Evolutionary conservation across 495 filamentous ascomycete genomes (phyloP).

Genomic region (Viridothelium virens): DNA sequence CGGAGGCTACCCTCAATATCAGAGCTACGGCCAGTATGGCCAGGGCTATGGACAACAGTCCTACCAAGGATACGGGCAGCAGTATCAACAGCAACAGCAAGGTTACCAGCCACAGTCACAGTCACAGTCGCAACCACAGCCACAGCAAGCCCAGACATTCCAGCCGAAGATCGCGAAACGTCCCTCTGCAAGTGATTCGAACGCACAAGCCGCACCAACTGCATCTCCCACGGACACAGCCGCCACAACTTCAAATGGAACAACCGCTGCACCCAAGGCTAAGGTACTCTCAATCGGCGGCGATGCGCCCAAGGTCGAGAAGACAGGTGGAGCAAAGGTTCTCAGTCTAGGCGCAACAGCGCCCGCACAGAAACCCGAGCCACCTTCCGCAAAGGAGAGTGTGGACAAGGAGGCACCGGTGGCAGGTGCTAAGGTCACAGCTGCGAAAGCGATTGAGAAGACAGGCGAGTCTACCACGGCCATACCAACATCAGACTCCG

Average conservation of each 20-base stretch:
- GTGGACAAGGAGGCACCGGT: constrained; percentile 52
- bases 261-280: constrained; percentile 50
- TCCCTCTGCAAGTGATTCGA: constrained; percentile 29
- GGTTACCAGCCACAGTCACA: constrained; percentile 48
- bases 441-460: constrained; percentile 75
- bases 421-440: constrained; percentile 59
- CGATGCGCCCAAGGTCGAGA: constrained; percentile 45
- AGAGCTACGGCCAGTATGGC: constrained; percentile 49
- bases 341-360: constrained; percentile 24
- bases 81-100: constrained; percentile 32
- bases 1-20: constrained; percentile 24
- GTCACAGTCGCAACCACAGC: constrained; percentile 33
- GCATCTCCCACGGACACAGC: constrained; percentile 42
- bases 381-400: constrained; percentile 40
- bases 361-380: constrained; percentile 31
- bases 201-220: constrained; percentile 21
- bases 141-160: constrained; percentile 47
- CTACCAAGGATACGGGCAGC: constrained; percentile 32
- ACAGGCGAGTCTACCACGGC: constrained; percentile 50
- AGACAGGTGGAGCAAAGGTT: constrained; percentile 31
- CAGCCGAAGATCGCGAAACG: constrained; percentile 61
- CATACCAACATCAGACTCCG: constrained; percentile 42
- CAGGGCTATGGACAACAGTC: constrained; percentile 38
- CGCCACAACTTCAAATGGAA: constrained; percentile 35
- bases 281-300: constrained; percentile 61